These are phyloP conservation scores for Crithidia expoeki DNA, from an alignment of 208 protist genomes.

Conservation along the genomic window DNA sequence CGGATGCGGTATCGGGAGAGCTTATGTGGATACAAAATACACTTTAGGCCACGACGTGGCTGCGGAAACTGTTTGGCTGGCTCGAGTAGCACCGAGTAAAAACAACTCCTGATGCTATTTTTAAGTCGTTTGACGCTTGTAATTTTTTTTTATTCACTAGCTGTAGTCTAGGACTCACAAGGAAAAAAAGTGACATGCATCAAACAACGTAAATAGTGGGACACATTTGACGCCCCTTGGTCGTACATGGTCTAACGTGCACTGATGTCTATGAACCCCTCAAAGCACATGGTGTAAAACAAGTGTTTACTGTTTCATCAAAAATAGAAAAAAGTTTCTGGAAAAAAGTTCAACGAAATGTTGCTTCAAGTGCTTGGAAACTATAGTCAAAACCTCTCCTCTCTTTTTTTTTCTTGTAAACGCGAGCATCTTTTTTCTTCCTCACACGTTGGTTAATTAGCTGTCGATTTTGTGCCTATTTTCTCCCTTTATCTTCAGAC, in stretches of 20 bases:
- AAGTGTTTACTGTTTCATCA: too few species aligned
- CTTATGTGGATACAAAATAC: constrained; percentile 87
- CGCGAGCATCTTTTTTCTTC: background rate
- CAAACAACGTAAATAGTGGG: background rate
- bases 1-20: constrained; percentile 81
- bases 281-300: too few species aligned
- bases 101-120: constrained; percentile 3
- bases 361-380: too few species aligned
- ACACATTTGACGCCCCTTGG: too few species aligned
- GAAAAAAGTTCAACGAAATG: too few species aligned
- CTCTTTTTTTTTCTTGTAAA: background rate
- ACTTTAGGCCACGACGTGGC: constrained; percentile 82
- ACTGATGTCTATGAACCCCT: too few species aligned
- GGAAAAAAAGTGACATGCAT: background rate
- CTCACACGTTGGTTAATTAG: background rate
- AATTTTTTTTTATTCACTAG: constrained; percentile 11
- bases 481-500: constrained; percentile 1
- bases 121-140: background rate
- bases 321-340: too few species aligned
- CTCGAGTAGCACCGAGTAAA: constrained; percentile 47
- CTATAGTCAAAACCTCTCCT: background rate
- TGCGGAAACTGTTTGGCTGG: constrained; percentile 69
- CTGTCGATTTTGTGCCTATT: background rate
- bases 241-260: background rate
- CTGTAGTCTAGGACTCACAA: constrained; percentile 22